These are phyloP conservation scores for Epicoccum nigrum DNA, from an alignment of 2,329 filamentous ascomycete genomes.

Conservation along the genomic window DNA sequence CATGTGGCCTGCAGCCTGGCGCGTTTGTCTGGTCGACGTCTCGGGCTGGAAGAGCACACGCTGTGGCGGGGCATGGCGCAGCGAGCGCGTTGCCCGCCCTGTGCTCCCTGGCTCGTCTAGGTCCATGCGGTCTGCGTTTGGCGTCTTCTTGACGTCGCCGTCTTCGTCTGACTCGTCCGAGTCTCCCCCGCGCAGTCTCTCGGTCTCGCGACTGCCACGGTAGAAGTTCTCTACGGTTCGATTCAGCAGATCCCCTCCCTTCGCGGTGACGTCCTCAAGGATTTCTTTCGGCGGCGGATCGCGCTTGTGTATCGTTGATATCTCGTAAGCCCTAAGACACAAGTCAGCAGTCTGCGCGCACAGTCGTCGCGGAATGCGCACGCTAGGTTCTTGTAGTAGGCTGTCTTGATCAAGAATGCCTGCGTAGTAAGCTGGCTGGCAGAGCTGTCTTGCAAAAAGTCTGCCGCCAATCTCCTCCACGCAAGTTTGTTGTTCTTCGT, in stretches of 20 bases:
- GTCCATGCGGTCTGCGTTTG: constrained; percentile 58
- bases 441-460: constrained; percentile 74
- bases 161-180: constrained; percentile 56
- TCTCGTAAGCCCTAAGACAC: constrained; percentile 72
- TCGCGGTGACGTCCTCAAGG: constrained; percentile 78
- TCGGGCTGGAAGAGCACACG: constrained; percentile 86
- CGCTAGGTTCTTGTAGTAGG: constrained; percentile 88
- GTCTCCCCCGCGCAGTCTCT: constrained; percentile 57
- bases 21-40: constrained; percentile 68
- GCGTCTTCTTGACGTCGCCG: constrained; percentile 53
- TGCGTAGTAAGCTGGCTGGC: constrained; percentile 73
- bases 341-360: constrained; percentile 19
- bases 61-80: constrained; percentile 84
- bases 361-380: constrained; percentile 38
- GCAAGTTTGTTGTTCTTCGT: constrained; percentile 78
- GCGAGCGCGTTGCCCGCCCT: constrained; percentile 51
- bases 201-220: constrained; percentile 55
- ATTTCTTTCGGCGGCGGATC: constrained; percentile 89
- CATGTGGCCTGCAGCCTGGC: constrained; percentile 55
- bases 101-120: constrained; percentile 57
- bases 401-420: constrained; percentile 83
- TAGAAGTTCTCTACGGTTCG: constrained; percentile 79
- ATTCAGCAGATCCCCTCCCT: constrained; percentile 78
- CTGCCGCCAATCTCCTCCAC: constrained; percentile 79
- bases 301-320: constrained; percentile 75